Percentiles rank a stretch among this genome's conserved stretches.
phyloP scores from a whole-genome alignment of 352 stramenopile species.

The Phytophthora foliorum region DNA sequence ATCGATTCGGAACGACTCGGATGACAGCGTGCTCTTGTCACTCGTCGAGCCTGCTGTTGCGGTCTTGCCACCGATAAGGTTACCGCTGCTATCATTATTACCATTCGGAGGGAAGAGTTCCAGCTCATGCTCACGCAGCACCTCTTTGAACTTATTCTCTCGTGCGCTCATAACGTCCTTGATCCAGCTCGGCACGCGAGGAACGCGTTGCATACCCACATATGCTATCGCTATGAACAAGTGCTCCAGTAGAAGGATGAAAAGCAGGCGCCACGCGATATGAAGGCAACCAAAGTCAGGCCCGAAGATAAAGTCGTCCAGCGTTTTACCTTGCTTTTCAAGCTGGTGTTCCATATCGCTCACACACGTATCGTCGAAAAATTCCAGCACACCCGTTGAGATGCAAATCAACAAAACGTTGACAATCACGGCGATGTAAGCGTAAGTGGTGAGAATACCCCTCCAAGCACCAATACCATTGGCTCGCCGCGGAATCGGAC shows the following conservation, averaged over 20 bases:
- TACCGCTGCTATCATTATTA: constrained; percentile 5
- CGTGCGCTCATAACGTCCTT: constrained; percentile 59
- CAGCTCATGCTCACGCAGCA: constrained; percentile 60
- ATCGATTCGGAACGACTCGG: constrained; percentile 49
- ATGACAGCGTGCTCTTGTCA: constrained; percentile 32
- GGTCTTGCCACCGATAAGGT: neutral
- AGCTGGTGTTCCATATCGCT: constrained; percentile 64
- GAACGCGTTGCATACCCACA: constrained; percentile 59
- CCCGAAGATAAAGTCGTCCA: constrained; percentile 74
- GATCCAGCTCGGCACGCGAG: constrained; percentile 64
- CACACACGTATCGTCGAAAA: constrained; percentile 70
- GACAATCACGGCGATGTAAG: constrained; percentile 76
- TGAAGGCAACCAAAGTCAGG: constrained; percentile 75
- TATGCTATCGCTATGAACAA: constrained; percentile 65
- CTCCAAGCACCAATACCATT: constrained; percentile 85
- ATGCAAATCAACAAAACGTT: constrained; percentile 81
- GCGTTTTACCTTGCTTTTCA: constrained; percentile 68
- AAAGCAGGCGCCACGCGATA: constrained; percentile 62
- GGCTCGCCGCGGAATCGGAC: constrained; percentile 70
- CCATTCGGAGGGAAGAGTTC: constrained; percentile 51
- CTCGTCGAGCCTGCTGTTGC: neutral
- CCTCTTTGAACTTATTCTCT: constrained; percentile 74
- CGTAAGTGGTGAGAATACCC: constrained; percentile 62
- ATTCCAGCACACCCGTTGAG: constrained; percentile 75
- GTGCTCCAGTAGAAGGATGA: constrained; percentile 71